Evolutionary conservation across 257 asterid species (phyloP).

Genomic region (Jacaranda copaia): DNA sequence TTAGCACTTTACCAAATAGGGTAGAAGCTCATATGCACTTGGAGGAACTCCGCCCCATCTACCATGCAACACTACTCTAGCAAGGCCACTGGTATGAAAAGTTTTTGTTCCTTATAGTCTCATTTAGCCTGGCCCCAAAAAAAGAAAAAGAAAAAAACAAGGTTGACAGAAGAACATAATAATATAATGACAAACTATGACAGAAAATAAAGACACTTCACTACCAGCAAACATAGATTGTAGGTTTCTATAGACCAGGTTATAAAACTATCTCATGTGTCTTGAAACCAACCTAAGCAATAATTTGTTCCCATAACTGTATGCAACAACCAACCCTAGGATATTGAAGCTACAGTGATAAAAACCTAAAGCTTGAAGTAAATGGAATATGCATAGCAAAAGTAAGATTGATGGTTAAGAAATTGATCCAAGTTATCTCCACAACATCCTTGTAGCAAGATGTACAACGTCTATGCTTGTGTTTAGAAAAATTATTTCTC

Average conservation of each 20-base stretch:
- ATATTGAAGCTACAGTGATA: neutral
- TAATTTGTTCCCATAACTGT: neutral
- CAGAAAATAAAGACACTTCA: no score
- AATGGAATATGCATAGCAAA: neutral
- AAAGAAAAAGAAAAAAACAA: neutral
- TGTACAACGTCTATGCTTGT: no score
- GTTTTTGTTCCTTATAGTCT: conserved; percentile 63
- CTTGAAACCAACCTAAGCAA: neutral
- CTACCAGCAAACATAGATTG: no score
- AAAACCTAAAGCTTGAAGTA: neutral
- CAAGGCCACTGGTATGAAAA: conserved; percentile 37
- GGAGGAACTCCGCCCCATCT: conserved; percentile 94
- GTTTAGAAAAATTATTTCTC: no score
- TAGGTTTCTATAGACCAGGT: no score
- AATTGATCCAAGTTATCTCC: neutral
- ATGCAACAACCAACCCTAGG: no score
- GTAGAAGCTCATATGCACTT: conserved; percentile 75
- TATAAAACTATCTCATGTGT: neutral
- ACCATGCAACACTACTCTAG: conserved; percentile 88
- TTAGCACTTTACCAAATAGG: conserved; percentile 60
- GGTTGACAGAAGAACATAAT: neutral
- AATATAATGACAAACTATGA: neutral
- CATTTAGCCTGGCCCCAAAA: conserved; percentile 79
- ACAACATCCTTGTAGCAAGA: no score
- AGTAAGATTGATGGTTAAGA: neutral